phyloP scores from a whole-genome alignment of 495 filamentous ascomycete species.

The Lepraria neglecta region DNA sequence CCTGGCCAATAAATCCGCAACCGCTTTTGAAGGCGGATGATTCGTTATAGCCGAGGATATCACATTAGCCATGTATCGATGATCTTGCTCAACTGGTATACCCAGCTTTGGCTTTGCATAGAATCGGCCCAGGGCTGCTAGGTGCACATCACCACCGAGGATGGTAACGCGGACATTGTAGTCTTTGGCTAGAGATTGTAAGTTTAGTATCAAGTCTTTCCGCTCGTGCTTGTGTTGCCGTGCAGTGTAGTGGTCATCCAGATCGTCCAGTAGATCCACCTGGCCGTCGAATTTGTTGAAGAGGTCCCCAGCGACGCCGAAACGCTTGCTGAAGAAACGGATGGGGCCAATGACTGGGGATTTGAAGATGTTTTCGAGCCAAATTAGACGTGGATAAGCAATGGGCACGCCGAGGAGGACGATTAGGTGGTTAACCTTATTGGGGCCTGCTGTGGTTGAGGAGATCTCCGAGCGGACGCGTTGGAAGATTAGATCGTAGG shows the following conservation, averaged over 20 bases:
- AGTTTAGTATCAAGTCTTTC: constrained; percentile 60
- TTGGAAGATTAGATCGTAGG: constrained; percentile 74
- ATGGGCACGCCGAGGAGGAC: constrained; percentile 88
- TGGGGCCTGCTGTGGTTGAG: constrained; percentile 45
- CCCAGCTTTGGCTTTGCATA: constrained; percentile 60
- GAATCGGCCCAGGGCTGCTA: constrained; percentile 69
- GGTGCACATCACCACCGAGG: constrained; percentile 72
- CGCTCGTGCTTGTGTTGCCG: constrained; percentile 87
- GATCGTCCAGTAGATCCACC: constrained; percentile 84
- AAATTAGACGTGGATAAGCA: constrained; percentile 87
- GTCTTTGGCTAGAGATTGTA: constrained; percentile 65
- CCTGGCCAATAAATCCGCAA: constrained; percentile 79
- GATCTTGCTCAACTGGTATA: constrained; percentile 57
- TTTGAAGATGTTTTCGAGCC: constrained; percentile 84
- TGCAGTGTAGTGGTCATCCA: constrained; percentile 94
- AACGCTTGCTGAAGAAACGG: constrained; percentile 82
- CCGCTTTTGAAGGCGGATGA: constrained; percentile 80
- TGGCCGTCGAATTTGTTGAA: constrained; percentile 93
- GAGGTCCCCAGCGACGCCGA: constrained; percentile 74
- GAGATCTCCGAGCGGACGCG: constrained; percentile 60
- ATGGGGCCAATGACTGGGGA: constrained; percentile 80
- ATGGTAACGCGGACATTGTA: constrained; percentile 78
- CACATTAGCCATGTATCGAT: constrained; percentile 68
- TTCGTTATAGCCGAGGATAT: constrained; percentile 81
- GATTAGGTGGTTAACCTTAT: constrained; percentile 72